Conservation (phyloP, 805 yeast species). For the Ogataea degrootiae region DNA sequence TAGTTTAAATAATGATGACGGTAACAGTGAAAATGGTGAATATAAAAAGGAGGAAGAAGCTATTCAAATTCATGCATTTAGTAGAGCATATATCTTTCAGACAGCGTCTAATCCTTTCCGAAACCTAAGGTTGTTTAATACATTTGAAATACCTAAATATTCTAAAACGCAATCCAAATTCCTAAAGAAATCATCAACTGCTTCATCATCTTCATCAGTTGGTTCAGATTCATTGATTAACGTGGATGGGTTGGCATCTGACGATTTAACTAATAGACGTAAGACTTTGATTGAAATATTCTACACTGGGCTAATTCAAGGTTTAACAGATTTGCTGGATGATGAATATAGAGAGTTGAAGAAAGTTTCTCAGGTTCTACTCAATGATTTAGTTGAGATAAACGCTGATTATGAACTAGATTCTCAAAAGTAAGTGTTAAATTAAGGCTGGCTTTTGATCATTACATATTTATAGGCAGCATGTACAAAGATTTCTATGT, state of each 20-base stretch:
- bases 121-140: constrained; percentile 54
- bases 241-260: constrained; percentile 47
- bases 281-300: constrained; percentile 52
- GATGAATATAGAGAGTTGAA: constrained; percentile 40
- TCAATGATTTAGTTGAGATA: constrained; percentile 13
- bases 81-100: constrained; percentile 51
- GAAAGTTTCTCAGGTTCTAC: constrained; percentile 10
- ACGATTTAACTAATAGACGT: constrained; percentile 55
- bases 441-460: neutral
- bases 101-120: constrained; percentile 58
- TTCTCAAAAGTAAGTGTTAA: neutral
- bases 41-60: constrained; percentile 4
- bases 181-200: neutral
- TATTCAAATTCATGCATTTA: constrained; percentile 39
- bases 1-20: no score
- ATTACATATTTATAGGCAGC: neutral
- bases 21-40: neutral
- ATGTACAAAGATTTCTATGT: neutral
- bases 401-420: constrained; percentile 16
- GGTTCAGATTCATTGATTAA: constrained; percentile 26
- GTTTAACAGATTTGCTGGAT: constrained; percentile 46
- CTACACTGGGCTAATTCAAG: constrained; percentile 41
- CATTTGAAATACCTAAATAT: constrained; percentile 22
- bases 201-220: neutral
- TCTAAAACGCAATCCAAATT: constrained; percentile 1